Evolutionary conservation across 2,329 filamentous ascomycete genomes (phyloP), one percentile per base, ranked within the genome.

Genomic region (Colletotrichum godetiae): DNA sequence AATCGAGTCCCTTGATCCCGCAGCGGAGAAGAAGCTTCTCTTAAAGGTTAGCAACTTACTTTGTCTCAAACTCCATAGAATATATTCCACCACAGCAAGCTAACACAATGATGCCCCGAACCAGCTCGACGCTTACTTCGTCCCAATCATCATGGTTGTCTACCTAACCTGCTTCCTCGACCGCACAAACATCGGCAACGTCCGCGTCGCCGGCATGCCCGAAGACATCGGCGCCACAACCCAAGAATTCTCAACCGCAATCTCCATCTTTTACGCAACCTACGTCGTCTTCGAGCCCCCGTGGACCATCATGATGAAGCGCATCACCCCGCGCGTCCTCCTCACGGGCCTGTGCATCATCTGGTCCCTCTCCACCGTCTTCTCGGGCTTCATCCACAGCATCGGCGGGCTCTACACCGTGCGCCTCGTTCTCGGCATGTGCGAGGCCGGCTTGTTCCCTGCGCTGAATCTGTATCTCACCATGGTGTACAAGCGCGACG

Each of bases 101-200:
- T 57, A 22, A 57, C 13, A 5, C 12, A 29, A 29, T 1, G 29
- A 13, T 1, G 4, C 52, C 27, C 11, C 11, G 27, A 24, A 6
- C 0, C 29, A 65, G 67, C 79, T 82, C 5, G 81, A 82, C 62
- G 46, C 76, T 19, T 78, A 77, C 61, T 79, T 82, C 24, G 78
- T 81, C 4, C 81, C 81, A 63, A 85, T 90, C 67, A 87, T 90
- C 71, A 89, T 88, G 84, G 57, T 89, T 59, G 83, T 90, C 5
- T 91, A 89, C 74, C 77, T 91, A 24, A 83, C 84, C 4, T 88
- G 86, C 73, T 89, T 88, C 76, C 81, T 90, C 53, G 89, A 91
- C 78, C 84, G 89, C 67, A 82, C 83, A 24, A 89, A 88, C 75
- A 89, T 90, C 79, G 85, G 86, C 60, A 88, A 88, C 76, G 86